Percentiles rank a stretch among this genome's conserved stretches.
phyloP scores from a whole-genome alignment of 805 yeast genomes.

The Ogataea trehaloabstinens region DNA sequence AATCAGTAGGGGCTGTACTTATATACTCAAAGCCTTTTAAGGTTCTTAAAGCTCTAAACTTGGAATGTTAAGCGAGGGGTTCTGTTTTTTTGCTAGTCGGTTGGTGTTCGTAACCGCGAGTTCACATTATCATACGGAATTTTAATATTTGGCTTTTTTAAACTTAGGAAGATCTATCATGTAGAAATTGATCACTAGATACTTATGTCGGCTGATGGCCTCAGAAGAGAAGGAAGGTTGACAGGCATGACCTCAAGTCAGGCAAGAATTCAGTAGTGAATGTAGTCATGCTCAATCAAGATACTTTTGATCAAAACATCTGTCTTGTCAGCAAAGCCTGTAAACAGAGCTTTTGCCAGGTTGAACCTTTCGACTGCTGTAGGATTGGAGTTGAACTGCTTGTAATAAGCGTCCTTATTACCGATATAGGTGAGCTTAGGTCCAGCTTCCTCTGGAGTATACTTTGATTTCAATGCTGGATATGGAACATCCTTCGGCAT shows the following conservation, averaged over 20 bases:
- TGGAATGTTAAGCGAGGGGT: too few species aligned
- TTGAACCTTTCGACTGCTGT: constrained; percentile 22
- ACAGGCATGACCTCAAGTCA: background rate
- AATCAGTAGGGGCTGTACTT: too few species aligned
- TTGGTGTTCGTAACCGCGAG: too few species aligned
- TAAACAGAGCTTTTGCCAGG: constrained; percentile 19
- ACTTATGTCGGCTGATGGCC: too few species aligned
- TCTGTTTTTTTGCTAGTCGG: too few species aligned
- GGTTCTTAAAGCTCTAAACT: too few species aligned
- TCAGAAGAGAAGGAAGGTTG: too few species aligned
- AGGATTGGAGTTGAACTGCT: constrained; percentile 9
- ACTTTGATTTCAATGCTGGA: constrained; percentile 17
- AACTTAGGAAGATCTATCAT: too few species aligned
- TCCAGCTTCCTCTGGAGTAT: constrained; percentile 24
- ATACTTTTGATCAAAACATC: constrained; percentile 14
- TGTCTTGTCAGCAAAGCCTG: constrained; percentile 14
- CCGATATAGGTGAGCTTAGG: constrained; percentile 19
- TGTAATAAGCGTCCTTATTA: constrained; percentile 20
- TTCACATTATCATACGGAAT: too few species aligned
- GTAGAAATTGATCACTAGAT: too few species aligned
- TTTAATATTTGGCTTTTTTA: too few species aligned
- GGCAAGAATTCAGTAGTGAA: constrained; percentile 1
- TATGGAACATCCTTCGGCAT: constrained; percentile 27
- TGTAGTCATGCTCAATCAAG: constrained; percentile 12
- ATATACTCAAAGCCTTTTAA: too few species aligned